Percentiles rank a stretch among this genome's conserved stretches.
phyloP scores from a whole-genome alignment of 2,329 filamentous ascomycete species.

The Microcera coccophila region DNA sequence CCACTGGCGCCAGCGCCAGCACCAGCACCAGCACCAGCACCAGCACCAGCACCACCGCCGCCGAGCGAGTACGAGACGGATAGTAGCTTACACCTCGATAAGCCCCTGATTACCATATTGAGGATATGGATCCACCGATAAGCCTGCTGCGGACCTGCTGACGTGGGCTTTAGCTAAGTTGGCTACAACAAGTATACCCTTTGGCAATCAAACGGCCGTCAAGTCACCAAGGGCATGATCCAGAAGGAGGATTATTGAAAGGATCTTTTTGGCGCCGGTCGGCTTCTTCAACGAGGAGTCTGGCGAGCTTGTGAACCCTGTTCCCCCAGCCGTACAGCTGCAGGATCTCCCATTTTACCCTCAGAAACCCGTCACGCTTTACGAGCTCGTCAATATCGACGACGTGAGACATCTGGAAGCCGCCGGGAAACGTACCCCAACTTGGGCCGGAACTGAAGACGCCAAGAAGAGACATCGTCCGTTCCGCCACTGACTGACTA shows the following conservation, averaged over 20 bases:
- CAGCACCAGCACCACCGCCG: too few species aligned
- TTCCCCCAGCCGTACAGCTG: background rate
- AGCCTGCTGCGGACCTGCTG: too few species aligned
- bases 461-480: background rate
- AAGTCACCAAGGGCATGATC: slow-evolving; percentile 5
- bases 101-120: too few species aligned
- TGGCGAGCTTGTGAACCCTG: slow-evolving; percentile 3
- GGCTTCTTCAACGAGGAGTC: slow-evolving; percentile 1
- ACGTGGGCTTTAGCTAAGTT: slow-evolving; percentile 9
- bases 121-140: too few species aligned
- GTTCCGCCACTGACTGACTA: too few species aligned
- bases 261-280: background rate
- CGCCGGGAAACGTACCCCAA: background rate
- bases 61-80: too few species aligned
- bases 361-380: background rate
- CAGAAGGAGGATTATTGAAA: slow-evolving; percentile 3
- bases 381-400: background rate
- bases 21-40: too few species aligned
- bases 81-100: too few species aligned
- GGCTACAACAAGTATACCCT: slow-evolving; percentile 7
- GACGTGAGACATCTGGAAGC: background rate
- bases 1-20: too few species aligned
- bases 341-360: background rate
- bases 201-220: slow-evolving; percentile 8
- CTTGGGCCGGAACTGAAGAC: background rate